These are phyloP conservation scores for Calonectria honghensis DNA, from an alignment of 2,329 filamentous ascomycete species.

Conservation along the genomic window DNA sequence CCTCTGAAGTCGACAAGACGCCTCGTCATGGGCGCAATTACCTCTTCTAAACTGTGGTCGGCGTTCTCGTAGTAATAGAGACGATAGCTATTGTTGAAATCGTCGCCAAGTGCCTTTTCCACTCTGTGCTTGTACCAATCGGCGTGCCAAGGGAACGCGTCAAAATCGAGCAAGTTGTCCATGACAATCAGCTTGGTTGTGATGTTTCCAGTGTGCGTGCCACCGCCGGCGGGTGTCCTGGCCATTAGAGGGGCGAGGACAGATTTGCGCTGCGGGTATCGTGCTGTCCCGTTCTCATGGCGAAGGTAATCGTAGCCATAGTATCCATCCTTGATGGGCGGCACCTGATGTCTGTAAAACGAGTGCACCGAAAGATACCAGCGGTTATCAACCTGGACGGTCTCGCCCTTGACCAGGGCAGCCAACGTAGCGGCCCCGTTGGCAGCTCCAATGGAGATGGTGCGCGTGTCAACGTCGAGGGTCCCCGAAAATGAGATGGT, in stretches of 20 bases:
- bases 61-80: constrained; percentile 48
- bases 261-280: constrained; percentile 39
- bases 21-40: background rate
- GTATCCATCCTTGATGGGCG: constrained; percentile 33
- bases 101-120: constrained; percentile 34
- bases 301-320: constrained; percentile 47
- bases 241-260: constrained; percentile 6
- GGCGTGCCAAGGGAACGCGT: constrained; percentile 51
- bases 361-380: constrained; percentile 39
- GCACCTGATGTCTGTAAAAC: constrained; percentile 44
- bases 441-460: background rate
- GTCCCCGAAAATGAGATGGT: background rate
- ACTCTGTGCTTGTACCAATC: constrained; percentile 50
- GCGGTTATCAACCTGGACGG: constrained; percentile 38
- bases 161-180: constrained; percentile 46
- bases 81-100: constrained; percentile 43
- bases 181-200: constrained; percentile 48
- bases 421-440: background rate
- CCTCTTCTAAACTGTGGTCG: constrained; percentile 41
- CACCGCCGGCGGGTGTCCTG: constrained; percentile 24
- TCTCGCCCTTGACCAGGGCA: constrained; percentile 7
- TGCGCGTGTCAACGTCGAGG: background rate
- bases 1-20: constrained; percentile 1
- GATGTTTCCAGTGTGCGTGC: constrained; percentile 43
- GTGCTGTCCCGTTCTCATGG: constrained; percentile 28